Conservation (phyloP, 306 rosid genomes). For the Alnus glutinosa region DNA sequence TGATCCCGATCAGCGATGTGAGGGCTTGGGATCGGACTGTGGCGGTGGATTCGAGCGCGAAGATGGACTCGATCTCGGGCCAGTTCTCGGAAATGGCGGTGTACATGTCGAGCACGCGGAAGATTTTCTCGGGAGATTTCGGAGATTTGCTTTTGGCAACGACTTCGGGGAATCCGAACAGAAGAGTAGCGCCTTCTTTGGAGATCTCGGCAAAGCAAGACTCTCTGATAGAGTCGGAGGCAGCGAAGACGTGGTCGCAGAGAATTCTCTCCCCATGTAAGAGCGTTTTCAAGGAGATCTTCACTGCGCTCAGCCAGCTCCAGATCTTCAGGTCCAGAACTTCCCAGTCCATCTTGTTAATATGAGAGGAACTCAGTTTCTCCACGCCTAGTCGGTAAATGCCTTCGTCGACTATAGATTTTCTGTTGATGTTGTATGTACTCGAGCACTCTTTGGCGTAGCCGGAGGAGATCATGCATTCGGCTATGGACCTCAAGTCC, state of each 20-base stretch:
- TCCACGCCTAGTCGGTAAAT: slow-evolving; percentile 57
- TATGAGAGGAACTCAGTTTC: slow-evolving; percentile 44
- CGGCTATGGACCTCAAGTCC: slow-evolving; percentile 62
- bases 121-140: slow-evolving; percentile 56
- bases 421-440: slow-evolving; percentile 54
- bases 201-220: slow-evolving; percentile 67
- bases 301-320: slow-evolving; percentile 64
- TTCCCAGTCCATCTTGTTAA: slow-evolving; percentile 58
- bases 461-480: slow-evolving; percentile 78
- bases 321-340: slow-evolving; percentile 49
- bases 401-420: slow-evolving; percentile 75
- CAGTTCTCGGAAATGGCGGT: slow-evolving; percentile 31
- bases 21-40: slow-evolving; percentile 40
- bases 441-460: slow-evolving; percentile 66
- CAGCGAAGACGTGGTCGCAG: slow-evolving; percentile 63
- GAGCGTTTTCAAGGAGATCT: slow-evolving; percentile 46
- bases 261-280: slow-evolving; percentile 70
- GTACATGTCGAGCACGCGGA: slow-evolving; percentile 66
- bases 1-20: slow-evolving; percentile 36
- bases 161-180: slow-evolving; percentile 62
- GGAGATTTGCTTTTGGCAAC: slow-evolving; percentile 37
- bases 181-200: slow-evolving; percentile 53
- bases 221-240: slow-evolving; percentile 54
- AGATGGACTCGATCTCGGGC: slow-evolving; percentile 67
- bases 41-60: slow-evolving; percentile 48